Evolutionary conservation across 148 eudicot genomes (phyloP).

Genomic region (Arctostaphylos glauca): DNA sequence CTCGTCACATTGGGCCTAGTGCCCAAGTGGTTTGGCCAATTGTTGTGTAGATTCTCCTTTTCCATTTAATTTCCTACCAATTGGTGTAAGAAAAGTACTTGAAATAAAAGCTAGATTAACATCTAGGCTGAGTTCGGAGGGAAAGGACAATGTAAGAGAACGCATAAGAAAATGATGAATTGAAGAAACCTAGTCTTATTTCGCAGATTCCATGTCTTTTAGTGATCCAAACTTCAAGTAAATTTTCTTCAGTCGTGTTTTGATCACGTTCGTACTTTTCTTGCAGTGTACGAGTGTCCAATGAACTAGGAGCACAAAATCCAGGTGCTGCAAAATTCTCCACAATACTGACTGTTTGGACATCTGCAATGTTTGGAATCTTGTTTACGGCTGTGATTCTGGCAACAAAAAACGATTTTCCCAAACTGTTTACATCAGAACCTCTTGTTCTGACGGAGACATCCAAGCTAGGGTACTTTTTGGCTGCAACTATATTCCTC

Average conservation of each 20-base stretch:
- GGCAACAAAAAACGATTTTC: constrained; percentile 29
- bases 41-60: too few species aligned
- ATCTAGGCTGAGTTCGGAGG: not conserved
- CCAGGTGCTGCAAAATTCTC: constrained; percentile 60
- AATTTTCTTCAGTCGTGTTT: not conserved
- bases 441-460: constrained; percentile 35
- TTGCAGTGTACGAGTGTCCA: constrained; percentile 63
- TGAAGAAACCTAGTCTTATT: too few species aligned
- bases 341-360: constrained; percentile 26
- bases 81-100: too few species aligned
- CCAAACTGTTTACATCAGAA: constrained; percentile 33
- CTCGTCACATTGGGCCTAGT: too few species aligned
- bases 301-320: constrained; percentile 61
- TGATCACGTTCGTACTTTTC: not conserved
- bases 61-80: too few species aligned
- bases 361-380: constrained; percentile 38
- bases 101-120: not conserved
- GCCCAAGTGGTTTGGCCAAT: too few species aligned
- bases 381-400: constrained; percentile 32
- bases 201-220: too few species aligned
- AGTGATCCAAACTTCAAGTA: not conserved
- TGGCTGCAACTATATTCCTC: constrained; percentile 46
- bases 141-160: not conserved
- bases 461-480: constrained; percentile 36
- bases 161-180: not conserved